These are phyloP conservation scores for Aspergillus brunneoviolaceus DNA, from an alignment of 2,329 filamentous ascomycete genomes.

Conservation along the genomic window DNA sequence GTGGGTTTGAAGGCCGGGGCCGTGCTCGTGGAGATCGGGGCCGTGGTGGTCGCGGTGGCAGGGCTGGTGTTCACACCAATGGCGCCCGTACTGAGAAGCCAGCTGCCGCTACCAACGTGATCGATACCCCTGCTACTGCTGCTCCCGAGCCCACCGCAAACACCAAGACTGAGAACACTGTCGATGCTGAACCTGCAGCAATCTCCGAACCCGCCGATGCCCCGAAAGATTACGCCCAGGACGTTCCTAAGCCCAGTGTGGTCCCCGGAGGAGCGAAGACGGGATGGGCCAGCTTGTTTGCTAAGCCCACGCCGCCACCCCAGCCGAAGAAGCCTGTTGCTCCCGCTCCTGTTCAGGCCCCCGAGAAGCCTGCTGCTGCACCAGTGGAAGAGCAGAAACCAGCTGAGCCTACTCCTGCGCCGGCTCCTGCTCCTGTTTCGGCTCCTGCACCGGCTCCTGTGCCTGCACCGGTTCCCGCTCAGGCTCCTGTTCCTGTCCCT, in stretches of 20 bases:
- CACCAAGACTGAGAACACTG: slow-evolving; percentile 24
- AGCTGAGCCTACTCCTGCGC: slow-evolving; percentile 22
- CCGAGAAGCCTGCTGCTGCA: slow-evolving; percentile 21
- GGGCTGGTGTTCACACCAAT: slow-evolving; percentile 44
- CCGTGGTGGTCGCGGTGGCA: slow-evolving; percentile 48
- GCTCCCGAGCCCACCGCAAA: slow-evolving; percentile 27
- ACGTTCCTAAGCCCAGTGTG: slow-evolving; percentile 33
- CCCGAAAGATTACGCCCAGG: slow-evolving; percentile 16
- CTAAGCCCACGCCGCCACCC: slow-evolving; percentile 59
- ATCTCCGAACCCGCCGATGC: slow-evolving; percentile 18
- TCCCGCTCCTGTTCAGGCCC: slow-evolving; percentile 29
- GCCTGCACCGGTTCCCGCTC: background rate
- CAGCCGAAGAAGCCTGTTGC: slow-evolving; percentile 51
- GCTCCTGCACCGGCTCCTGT: slow-evolving; percentile 22
- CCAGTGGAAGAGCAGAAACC: slow-evolving; percentile 11
- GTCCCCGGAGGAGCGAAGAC: slow-evolving; percentile 44
- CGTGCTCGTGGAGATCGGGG: slow-evolving; percentile 50
- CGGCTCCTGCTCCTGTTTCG: slow-evolving; percentile 16
- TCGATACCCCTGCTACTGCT: slow-evolving; percentile 11
- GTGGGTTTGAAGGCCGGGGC: slow-evolving; percentile 47
- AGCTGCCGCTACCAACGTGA: slow-evolving; percentile 16
- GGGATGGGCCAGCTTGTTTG: slow-evolving; percentile 73
- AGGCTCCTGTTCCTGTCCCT: slow-evolving; percentile 3
- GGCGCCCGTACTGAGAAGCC: slow-evolving; percentile 42
- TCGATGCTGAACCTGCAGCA: slow-evolving; percentile 21